These are phyloP conservation scores for Cucurbitaria berberidis DNA, from an alignment of 2,329 filamentous ascomycete species.

Conservation along the genomic window DNA sequence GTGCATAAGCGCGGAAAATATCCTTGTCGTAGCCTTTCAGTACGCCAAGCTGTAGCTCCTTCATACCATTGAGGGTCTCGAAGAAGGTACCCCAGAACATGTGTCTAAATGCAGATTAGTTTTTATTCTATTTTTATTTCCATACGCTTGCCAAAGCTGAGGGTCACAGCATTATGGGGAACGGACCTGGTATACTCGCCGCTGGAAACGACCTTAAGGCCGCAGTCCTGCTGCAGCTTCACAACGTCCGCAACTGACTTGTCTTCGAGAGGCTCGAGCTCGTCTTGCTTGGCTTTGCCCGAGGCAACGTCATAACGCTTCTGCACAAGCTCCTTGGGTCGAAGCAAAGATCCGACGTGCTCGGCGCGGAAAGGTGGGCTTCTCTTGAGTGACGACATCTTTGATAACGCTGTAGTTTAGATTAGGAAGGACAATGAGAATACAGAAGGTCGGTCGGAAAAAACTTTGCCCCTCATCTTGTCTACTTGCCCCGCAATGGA, in stretches of 20 bases:
- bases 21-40: slow-evolving; percentile 56
- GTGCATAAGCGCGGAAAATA: slow-evolving; percentile 65
- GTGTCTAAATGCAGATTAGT: slow-evolving; percentile 40
- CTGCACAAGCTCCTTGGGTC: slow-evolving; percentile 66
- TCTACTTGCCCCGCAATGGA: slow-evolving; percentile 31
- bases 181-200: slow-evolving; percentile 66
- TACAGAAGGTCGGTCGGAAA: slow-evolving; percentile 8
- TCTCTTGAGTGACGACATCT: slow-evolving; percentile 41
- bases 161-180: too few relatives aligned
- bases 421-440: slow-evolving; percentile 5
- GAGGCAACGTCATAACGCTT: slow-evolving; percentile 59
- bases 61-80: slow-evolving; percentile 61
- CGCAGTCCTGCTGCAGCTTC: slow-evolving; percentile 67
- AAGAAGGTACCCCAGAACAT: slow-evolving; percentile 66
- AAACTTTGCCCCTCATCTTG: slow-evolving; percentile 31
- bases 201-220: slow-evolving; percentile 69
- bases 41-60: slow-evolving; percentile 54
- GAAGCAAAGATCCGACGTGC: slow-evolving; percentile 73
- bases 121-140: too few relatives aligned
- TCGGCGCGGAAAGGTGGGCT: slow-evolving; percentile 72
- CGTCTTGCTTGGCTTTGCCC: slow-evolving; percentile 56
- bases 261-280: slow-evolving; percentile 67
- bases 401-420: slow-evolving; percentile 34
- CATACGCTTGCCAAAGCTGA: not conserved
- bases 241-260: slow-evolving; percentile 70